phyloP scores from a whole-genome alignment of 768 basidiomycete genomes.

The Auriscalpium microsporum region DNA sequence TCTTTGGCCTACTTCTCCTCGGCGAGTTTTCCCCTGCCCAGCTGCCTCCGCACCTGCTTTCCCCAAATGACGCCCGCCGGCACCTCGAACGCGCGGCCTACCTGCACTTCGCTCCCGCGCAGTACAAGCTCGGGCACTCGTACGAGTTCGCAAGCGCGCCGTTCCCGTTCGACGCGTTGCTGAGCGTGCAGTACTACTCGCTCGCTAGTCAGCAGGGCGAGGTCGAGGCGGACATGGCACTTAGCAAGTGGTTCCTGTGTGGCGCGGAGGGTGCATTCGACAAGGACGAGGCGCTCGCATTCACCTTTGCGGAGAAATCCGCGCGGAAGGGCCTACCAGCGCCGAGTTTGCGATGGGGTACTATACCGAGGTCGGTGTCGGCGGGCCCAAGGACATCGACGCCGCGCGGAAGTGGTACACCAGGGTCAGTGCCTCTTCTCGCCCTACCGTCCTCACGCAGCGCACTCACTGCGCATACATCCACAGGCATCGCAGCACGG shows the following conservation, averaged over 20 bases:
- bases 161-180: constrained; percentile 79
- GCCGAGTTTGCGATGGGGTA: constrained; percentile 97
- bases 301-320: constrained; percentile 86
- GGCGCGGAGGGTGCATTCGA: constrained; percentile 72
- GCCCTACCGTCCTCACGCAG: too few species aligned
- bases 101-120: constrained; percentile 75
- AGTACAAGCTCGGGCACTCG: constrained; percentile 88
- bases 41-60: constrained; percentile 41
- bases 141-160: constrained; percentile 87
- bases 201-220: constrained; percentile 81
- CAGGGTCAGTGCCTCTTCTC: constrained; percentile 30
- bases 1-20: constrained; percentile 80
- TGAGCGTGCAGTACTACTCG: constrained; percentile 86
- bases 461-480: neutral
- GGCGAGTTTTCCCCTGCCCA: constrained; percentile 69
- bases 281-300: constrained; percentile 80
- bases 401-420: constrained; percentile 75
- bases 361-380: constrained; percentile 89
- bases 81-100: constrained; percentile 82
- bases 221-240: constrained; percentile 91
- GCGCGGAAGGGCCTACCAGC: constrained; percentile 59
- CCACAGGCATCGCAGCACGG: constrained; percentile 65
- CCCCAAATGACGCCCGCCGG: constrained; percentile 59
- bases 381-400: constrained; percentile 53
- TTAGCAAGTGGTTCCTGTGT: constrained; percentile 95